A percentile compares a stretch with the other conserved stretches of the same genome.
phyloP scores from a whole-genome alignment of 2,329 filamentous ascomycete genomes.

The Teratosphaeria pseudoeucalypti region DNA sequence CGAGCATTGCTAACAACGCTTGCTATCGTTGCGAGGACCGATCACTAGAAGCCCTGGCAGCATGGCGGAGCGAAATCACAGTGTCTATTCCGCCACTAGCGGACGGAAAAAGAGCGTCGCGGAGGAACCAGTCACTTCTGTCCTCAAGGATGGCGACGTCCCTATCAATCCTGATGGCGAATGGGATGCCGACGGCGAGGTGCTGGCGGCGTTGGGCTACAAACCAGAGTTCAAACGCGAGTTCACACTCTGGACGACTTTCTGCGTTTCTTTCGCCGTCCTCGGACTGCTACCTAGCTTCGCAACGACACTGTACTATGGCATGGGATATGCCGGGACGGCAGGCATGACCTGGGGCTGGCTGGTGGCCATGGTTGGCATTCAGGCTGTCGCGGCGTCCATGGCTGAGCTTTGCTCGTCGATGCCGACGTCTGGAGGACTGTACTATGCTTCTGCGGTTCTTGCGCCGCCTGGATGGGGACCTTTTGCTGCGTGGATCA shows the following conservation, averaged over 20 bases:
- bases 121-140: constrained; percentile 43
- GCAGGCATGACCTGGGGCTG: constrained; percentile 58
- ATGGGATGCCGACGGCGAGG: constrained; percentile 48
- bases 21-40: background rate
- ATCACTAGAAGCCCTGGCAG: background rate
- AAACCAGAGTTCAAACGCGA: constrained; percentile 50
- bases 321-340: constrained; percentile 37
- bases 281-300: constrained; percentile 61
- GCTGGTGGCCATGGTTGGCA: constrained; percentile 62
- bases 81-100: background rate
- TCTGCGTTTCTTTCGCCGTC: constrained; percentile 65
- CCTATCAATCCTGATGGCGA: constrained; percentile 34
- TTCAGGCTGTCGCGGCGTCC: constrained; percentile 56
- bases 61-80: constrained; percentile 8
- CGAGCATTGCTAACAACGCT: background rate
- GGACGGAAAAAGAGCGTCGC: constrained; percentile 27
- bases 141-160: constrained; percentile 39
- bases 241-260: constrained; percentile 63
- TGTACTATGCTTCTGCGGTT: constrained; percentile 66
- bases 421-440: constrained; percentile 46
- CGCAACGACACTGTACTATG: constrained; percentile 61
- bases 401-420: constrained; percentile 57
- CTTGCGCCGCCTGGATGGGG: constrained; percentile 53
- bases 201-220: constrained; percentile 51
- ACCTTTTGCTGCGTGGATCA: constrained; percentile 57